Conservation (phyloP, 495 filamentous ascomycete genomes). For the Amorphotheca resinae region DNA sequence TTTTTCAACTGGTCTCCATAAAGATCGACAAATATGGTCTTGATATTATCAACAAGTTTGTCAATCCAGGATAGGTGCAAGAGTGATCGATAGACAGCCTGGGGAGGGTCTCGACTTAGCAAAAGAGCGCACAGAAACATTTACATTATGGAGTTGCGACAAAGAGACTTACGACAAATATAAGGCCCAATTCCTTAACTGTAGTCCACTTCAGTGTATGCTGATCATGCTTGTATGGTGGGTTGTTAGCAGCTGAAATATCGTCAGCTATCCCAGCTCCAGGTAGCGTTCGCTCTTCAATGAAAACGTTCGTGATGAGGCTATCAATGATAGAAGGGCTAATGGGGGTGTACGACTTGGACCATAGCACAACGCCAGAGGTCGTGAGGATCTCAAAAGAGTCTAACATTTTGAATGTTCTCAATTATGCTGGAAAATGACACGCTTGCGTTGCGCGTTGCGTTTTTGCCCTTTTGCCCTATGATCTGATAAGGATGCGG, state of each 20-base stretch:
- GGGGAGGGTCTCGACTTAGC: constrained; percentile 1
- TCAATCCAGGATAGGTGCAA: constrained; percentile 95
- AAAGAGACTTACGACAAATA: constrained; percentile 68
- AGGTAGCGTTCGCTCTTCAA: constrained; percentile 73
- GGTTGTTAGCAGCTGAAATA: constrained; percentile 43
- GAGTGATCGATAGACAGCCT: constrained; percentile 96
- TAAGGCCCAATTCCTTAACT: constrained; percentile 81
- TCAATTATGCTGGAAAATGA: background rate
- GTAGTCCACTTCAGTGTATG: constrained; percentile 93
- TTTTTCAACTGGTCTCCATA: constrained; percentile 81
- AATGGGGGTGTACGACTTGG: constrained; percentile 68
- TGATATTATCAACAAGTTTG: constrained; percentile 88
- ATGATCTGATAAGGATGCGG: background rate
- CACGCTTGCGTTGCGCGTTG: background rate
- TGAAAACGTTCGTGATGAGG: constrained; percentile 92
- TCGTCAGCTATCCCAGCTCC: constrained; percentile 45
- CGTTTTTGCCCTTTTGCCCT: background rate
- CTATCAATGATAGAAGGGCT: constrained; percentile 77
- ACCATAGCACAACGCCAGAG: constrained; percentile 95
- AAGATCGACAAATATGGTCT: constrained; percentile 74
- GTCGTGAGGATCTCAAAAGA: constrained; percentile 92
- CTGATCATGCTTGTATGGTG: constrained; percentile 78
- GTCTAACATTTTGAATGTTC: constrained; percentile 59
- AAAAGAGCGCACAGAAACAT: constrained; percentile 11
- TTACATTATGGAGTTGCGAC: background rate